phyloP scores from a whole-genome alignment of 805 yeast species.

The Myxozyma neotropica region DNA sequence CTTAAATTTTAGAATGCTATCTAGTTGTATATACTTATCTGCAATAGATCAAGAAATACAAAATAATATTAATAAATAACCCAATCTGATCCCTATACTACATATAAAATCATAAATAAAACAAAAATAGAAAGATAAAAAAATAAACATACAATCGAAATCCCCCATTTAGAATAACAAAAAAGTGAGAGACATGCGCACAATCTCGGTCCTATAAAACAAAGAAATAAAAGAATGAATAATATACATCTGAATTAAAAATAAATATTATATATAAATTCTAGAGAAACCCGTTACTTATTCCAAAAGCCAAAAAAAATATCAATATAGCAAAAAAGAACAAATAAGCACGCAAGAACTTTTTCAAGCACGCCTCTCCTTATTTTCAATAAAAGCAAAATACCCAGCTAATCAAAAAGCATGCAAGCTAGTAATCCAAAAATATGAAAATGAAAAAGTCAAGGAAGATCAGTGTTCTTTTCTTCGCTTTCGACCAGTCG shows the following conservation, averaged over 20 bases:
- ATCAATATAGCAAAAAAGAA: not conserved
- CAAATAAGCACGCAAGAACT: not conserved
- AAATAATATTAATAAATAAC: not conserved
- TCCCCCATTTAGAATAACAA: too few relatives aligned
- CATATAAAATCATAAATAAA: not conserved
- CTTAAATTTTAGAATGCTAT: too few relatives aligned
- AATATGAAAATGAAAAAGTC: not conserved
- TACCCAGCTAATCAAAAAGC: too few relatives aligned
- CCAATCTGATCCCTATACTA: slow-evolving; percentile 3
- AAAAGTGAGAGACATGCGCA: too few relatives aligned
- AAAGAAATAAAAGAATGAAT: too few relatives aligned
- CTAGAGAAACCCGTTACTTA: not conserved
- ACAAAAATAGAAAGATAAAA: not conserved
- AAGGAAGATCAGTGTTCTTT: slow-evolving; percentile 10
- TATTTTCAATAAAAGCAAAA: too few relatives aligned
- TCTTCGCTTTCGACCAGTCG: slow-evolving; percentile 28
- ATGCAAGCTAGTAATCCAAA: too few relatives aligned
- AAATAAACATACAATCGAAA: not conserved
- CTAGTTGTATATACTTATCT: too few relatives aligned
- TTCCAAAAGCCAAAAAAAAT: not conserved
- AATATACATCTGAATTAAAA: not conserved
- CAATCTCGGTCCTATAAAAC: too few relatives aligned
- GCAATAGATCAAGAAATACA: not conserved
- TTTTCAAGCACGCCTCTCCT: not conserved
- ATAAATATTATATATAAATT: not conserved